A percentile compares a stretch with the other conserved stretches of the same genome.
Evolutionary conservation across 1,284 basidiomycete genomes (phyloP).

Genomic region (Cutaneotrichosporon mucoides): DNA sequence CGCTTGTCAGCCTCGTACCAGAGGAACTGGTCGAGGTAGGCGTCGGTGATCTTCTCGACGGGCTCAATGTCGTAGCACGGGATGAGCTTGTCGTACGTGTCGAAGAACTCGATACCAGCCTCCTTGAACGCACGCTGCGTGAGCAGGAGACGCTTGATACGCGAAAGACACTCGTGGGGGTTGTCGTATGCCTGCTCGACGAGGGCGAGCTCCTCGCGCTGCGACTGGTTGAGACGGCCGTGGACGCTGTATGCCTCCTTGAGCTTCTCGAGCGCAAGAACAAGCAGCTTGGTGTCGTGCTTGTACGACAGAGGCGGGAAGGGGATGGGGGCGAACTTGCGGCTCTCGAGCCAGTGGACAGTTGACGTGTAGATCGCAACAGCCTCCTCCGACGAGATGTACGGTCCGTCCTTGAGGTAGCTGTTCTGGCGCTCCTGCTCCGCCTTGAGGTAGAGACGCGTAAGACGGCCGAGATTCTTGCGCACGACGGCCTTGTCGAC

Average conservation of each 20-base stretch:
- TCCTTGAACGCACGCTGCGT: slow-evolving; percentile 98
- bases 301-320: slow-evolving; percentile 98
- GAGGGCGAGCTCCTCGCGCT: slow-evolving; percentile 90
- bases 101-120: slow-evolving; percentile 74
- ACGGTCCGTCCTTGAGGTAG: slow-evolving; percentile 94
- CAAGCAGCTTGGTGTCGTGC: slow-evolving; percentile 93
- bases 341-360: slow-evolving; percentile 93
- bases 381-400: slow-evolving; percentile 94
- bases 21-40: slow-evolving; percentile 83
- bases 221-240: slow-evolving; percentile 90
- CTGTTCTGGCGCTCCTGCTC: slow-evolving; percentile 97
- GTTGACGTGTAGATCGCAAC: slow-evolving; percentile 96
- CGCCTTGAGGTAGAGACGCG: slow-evolving; percentile 84
- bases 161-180: slow-evolving; percentile 65
- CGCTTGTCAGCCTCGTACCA: slow-evolving; percentile 83
- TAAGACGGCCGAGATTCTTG: slow-evolving; percentile 53
- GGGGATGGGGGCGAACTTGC: slow-evolving; percentile 91
- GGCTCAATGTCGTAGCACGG: slow-evolving; percentile 98
- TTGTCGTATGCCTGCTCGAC: slow-evolving; percentile 88
- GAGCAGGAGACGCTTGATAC: slow-evolving; percentile 90
- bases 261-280: slow-evolving; percentile 89
- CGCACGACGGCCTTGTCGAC: slow-evolving; percentile 91
- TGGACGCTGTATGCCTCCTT: slow-evolving; percentile 99
- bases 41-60: slow-evolving; percentile 97
- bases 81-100: slow-evolving; percentile 95